Evolutionary conservation across 352 stramenopile genomes (phyloP), one percentile per base, ranked within the genome.

Genomic region (Blastocystis sp.): DNA sequence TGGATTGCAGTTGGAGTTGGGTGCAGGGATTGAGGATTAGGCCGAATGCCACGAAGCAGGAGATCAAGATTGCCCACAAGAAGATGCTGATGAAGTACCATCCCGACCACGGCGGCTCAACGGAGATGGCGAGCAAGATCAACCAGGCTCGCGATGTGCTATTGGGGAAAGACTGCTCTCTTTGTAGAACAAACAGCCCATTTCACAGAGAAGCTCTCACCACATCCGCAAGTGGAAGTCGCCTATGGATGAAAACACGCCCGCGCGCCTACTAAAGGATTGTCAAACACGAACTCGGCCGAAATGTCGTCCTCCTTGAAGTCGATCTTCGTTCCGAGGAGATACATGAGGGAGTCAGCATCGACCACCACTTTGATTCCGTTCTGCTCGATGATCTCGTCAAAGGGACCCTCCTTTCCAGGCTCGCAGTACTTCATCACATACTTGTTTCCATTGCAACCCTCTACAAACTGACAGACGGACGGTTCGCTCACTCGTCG

Each of bases 41-140:
- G 19, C 67, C 78, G 4, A 79, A 88, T 78, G 78, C 78, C 41
- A 88, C 64, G 34, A 88, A 88, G 65, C 64, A 88, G 45, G 78
- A 88, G 53, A 88, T 88, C 53, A 88, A 88, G n/a, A 60, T 79
- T 17, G 78, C 78, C 17, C 67, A 88, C 60, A 76, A 88, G 45
- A 88, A 88, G 67, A 79, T 88, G 67, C 60, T 88, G 43, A 88
- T 88, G 78, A 88, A 88, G 67, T 88, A 88, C 48, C 78, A 88
- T 88, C 78, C 78, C 41, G 78, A 88, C 61, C 78, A 79, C 45
- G 78, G 78, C 40, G 78, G 78, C 45, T 78, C 78, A 9, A 88
- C 64, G 0, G 78, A 88, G 67, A 88, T 88, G 78, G 78, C 78
- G 23, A 79, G 64, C 78, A 88, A 88, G 67, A 88, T 88, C n/a